A percentile compares a stretch with the other conserved stretches of the same genome.
These are phyloP conservation scores for Phylloporus sp. DNA, from an alignment of 768 basidiomycete genomes.

Conservation along the genomic window DNA sequence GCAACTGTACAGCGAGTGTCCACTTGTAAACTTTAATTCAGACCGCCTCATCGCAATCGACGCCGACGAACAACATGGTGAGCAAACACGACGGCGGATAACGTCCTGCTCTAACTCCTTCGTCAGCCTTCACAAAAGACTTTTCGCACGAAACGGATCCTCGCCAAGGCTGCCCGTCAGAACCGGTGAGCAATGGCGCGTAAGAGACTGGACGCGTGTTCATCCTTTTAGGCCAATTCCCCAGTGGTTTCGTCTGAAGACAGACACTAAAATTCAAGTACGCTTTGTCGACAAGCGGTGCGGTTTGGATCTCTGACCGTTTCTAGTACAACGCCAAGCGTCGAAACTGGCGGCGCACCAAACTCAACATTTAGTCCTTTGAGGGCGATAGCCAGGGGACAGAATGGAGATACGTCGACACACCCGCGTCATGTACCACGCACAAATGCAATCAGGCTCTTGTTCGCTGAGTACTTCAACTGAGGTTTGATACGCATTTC, in stretches of 20 bases:
- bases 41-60: conserved; percentile 16
- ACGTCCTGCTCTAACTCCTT: background rate
- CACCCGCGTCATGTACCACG: conserved; percentile 24
- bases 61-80: conserved; percentile 45
- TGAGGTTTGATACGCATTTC: background rate
- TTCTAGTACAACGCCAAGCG: conserved; percentile 88
- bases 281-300: conserved; percentile 1
- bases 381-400: conserved; percentile 4
- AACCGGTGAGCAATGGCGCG: conserved; percentile 64
- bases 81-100: conserved; percentile 13
- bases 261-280: conserved; percentile 92
- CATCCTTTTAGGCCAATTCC: conserved; percentile 73
- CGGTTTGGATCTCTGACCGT: background rate
- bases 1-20: conserved; percentile 39
- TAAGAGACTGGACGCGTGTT: background rate
- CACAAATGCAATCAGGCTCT: conserved; percentile 18
- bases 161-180: conserved; percentile 93
- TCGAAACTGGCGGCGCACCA: conserved; percentile 98
- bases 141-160: conserved; percentile 94
- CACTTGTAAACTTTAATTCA: conserved; percentile 32
- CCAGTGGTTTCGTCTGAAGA: conserved; percentile 98
- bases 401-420: conserved; percentile 16
- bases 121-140: conserved; percentile 96
- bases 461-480: background rate
- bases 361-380: conserved; percentile 82